phyloP scores from a whole-genome alignment of 768 basidiomycete species.

The Fomitopsis pulvina region DNA sequence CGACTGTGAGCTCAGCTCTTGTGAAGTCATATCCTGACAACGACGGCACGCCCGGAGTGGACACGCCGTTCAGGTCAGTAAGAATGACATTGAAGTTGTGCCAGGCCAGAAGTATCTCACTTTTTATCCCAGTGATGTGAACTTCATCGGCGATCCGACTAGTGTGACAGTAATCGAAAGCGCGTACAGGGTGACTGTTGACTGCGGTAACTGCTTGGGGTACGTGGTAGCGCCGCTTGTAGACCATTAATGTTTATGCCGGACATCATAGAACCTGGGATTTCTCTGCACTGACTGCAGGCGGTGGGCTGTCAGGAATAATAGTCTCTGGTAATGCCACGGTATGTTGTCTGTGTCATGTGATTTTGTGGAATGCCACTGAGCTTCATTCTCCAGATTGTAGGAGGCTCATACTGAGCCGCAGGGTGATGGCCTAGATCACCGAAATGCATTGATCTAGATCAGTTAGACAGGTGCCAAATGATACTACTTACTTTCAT shows the following conservation, averaged over 20 bases:
- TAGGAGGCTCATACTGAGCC: background rate
- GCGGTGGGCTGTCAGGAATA: constrained; percentile 37
- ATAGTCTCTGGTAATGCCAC: constrained; percentile 8
- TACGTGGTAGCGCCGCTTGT: background rate
- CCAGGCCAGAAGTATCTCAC: background rate
- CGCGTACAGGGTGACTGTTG: constrained; percentile 43
- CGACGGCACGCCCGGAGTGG: constrained; percentile 48
- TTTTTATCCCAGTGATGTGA: constrained; percentile 34
- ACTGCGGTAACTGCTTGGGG: constrained; percentile 36
- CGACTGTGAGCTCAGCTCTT: background rate
- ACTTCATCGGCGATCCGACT: constrained; percentile 37
- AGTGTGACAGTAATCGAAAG: constrained; percentile 34
- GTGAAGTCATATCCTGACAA: constrained; percentile 50
- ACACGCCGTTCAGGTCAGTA: constrained; percentile 53
- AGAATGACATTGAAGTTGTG: constrained; percentile 12
- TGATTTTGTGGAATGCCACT: background rate
- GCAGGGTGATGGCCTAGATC: too few species aligned
- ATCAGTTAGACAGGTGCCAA: too few species aligned
- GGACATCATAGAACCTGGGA: constrained; percentile 37
- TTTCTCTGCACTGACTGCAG: constrained; percentile 38
- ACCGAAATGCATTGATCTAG: too few species aligned
- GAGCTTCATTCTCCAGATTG: background rate
- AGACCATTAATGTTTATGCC: background rate
- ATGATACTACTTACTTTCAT: too few species aligned
- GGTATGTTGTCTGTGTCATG: background rate